A percentile compares a stretch with the other conserved stretches of the same genome.
These are phyloP conservation scores for Leucosporidium scottii DNA, from an alignment of 768 basidiomycete genomes.

Conservation along the genomic window DNA sequence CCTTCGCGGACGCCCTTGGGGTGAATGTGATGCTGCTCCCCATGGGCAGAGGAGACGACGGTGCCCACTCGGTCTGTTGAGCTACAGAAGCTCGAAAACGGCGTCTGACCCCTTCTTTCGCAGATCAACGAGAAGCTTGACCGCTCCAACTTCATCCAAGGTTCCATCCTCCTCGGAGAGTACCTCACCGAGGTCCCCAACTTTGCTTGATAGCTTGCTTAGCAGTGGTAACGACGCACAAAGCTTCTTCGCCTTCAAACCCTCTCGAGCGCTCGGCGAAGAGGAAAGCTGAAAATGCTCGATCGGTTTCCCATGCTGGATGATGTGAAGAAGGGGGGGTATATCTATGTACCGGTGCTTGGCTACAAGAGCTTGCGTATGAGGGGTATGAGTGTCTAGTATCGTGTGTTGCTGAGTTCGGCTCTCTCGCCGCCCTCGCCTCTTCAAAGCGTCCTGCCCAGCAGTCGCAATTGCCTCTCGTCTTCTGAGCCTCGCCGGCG, in stretches of 20 bases:
- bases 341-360: too few species aligned
- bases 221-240: too few species aligned
- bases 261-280: too few species aligned
- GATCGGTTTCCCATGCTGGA: too few species aligned
- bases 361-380: background rate
- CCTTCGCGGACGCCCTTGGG: constrained; percentile 78
- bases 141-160: constrained; percentile 58
- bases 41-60: constrained; percentile 86
- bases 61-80: constrained; percentile 63
- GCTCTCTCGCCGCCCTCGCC: background rate
- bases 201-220: background rate
- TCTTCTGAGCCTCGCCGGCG: constrained; percentile 18
- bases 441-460: background rate
- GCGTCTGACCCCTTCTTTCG: background rate
- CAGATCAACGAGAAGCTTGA: constrained; percentile 72
- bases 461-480: constrained; percentile 16
- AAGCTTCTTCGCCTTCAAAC: too few species aligned
- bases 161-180: constrained; percentile 63
- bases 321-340: too few species aligned
- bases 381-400: background rate
- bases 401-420: background rate
- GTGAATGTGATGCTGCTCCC: constrained; percentile 79
- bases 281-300: too few species aligned
- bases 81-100: background rate
- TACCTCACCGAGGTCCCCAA: constrained; percentile 60